Base-by-base conservation (phyloP, 305 asterid species). In the Solanum chacoense region DNA sequence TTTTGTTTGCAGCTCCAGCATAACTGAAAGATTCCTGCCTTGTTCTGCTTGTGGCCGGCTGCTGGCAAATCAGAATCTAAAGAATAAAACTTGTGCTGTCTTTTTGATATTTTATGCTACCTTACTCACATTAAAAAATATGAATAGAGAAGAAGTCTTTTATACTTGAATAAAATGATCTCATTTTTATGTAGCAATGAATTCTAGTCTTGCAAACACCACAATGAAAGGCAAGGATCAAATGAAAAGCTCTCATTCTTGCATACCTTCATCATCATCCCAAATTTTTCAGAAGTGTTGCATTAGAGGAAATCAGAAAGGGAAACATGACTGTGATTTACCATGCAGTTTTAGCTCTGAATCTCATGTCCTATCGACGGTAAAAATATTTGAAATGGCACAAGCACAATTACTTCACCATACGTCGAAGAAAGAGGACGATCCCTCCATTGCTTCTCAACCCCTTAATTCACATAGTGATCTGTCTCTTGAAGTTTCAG, bases 241-340 rank as follows among this genome's bases (percentile, higher is more conserved):
- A 75, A 75, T 75, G 29, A 20, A 34, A 75, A 32, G 7, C 28
- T 74, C 24, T 20, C 24, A 55, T 55, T 75, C 29, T 20, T 34
- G 45, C 20, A 35, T 75, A 5, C 55, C 89, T 74, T 63, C 26
- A 13, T 40, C 76, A 55, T 86, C 93, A 24, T 45, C 85, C 45
- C 88, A 75, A 78, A 63, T 91, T 55, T 67, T 93, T 32, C 88
- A 87, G 88, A 91, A 88, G 91, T 85, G 75, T 73, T 12, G 55
- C 6, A 78, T 75, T 3, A 85, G 63, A 13, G 90, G 37, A 32
- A 29, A 59, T 32, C 69, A 7, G 2, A 55, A 81, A 7, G 84
- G 32, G 86, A 74, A 31, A 71, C 76, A 29, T 36, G 38, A 36
- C 75, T 31, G 63, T 22, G 31, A 71, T 31, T 6, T 11, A 50